Base-by-base conservation (phyloP, 805 yeast genomes). In the Sugiyamaella qingdaonensis region DNA sequence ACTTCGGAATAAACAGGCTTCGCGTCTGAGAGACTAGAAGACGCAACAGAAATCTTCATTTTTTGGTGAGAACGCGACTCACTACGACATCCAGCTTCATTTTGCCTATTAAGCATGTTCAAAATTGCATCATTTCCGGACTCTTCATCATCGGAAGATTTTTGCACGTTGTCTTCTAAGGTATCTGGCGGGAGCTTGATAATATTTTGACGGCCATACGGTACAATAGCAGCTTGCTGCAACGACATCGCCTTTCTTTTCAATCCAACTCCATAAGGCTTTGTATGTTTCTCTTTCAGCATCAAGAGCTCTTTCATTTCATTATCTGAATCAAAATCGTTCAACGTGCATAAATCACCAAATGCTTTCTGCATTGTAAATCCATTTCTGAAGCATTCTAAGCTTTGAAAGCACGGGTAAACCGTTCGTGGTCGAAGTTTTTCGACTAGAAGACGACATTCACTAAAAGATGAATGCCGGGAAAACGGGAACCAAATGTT, bases 381-480 rank as follows among this genome's bases (percentile, higher is more conserved):
- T 5, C 56, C 57, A 4, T 46, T 35, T 9, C n/a, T 16, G 33
- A 36, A 42, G 11, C 43, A 24, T 14, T 47, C 51, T 4, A 29
- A 16, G 10, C 51, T 51, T 27, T 51, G 46, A 44, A 49, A 48
- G 44, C 55, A 56, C 1, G 63, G 61, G 49, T 58, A 58, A 13
- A 60, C 62, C 5, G 49, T 41, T 36, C 41, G 49, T 1, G 61
- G 61, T 2, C 54, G 44, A 47, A 68, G 62, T 35, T 58, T 11
- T 2, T 46, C 44, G 2, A 59, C 36, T 4, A 68, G 56, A 8
- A 49, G 46, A 18, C 49, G 4, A 10, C 67, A 48, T 43, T 67
- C 71, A 0, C 58, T 56, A 37, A 52, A 56, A 0, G 71, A 68
- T 3, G 71, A 64, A 46, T 68, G 72, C 9, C 71, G 51, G 3